Percentiles rank a stretch among this genome's conserved stretches.
Evolutionary conservation across 2,329 filamentous ascomycete species (phyloP).

Genomic region (Ophiostoma himal-ulmi): DNA sequence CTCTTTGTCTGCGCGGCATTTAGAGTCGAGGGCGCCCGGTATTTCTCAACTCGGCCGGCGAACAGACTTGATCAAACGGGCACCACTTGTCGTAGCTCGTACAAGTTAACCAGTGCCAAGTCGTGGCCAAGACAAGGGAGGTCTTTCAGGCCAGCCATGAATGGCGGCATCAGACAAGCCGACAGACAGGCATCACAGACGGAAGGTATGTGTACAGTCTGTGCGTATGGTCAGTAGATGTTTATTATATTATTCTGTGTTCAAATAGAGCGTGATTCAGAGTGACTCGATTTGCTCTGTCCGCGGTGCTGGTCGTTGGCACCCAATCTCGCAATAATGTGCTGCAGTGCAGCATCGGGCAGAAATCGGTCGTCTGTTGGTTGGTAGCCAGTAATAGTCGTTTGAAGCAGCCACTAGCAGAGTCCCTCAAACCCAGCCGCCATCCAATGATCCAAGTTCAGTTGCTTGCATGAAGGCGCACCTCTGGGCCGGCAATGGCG

Average conservation of each 20-base stretch:
- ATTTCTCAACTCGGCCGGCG: background rate
- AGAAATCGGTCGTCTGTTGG: background rate
- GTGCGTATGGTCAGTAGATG: background rate
- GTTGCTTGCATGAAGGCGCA: background rate
- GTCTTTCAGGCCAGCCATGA: background rate
- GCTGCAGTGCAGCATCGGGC: background rate
- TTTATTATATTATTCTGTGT: no score
- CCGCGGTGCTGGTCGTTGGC: background rate
- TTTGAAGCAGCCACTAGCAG: background rate
- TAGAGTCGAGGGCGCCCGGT: background rate
- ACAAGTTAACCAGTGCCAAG: background rate
- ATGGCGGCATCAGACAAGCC: background rate
- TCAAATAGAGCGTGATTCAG: no score
- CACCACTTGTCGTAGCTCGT: background rate
- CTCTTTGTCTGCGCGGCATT: background rate
- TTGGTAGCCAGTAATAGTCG: background rate
- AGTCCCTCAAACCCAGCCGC: background rate
- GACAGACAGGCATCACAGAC: background rate
- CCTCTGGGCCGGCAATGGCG: background rate
- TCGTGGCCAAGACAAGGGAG: background rate
- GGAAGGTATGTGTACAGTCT: conserved; percentile 6
- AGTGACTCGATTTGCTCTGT: background rate
- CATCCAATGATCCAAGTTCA: background rate
- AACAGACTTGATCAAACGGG: background rate
- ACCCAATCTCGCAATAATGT: conserved; percentile 1